Conservation (phyloP, 2,329 filamentous ascomycete genomes). For the Conoideocrella luteorostrata region DNA sequence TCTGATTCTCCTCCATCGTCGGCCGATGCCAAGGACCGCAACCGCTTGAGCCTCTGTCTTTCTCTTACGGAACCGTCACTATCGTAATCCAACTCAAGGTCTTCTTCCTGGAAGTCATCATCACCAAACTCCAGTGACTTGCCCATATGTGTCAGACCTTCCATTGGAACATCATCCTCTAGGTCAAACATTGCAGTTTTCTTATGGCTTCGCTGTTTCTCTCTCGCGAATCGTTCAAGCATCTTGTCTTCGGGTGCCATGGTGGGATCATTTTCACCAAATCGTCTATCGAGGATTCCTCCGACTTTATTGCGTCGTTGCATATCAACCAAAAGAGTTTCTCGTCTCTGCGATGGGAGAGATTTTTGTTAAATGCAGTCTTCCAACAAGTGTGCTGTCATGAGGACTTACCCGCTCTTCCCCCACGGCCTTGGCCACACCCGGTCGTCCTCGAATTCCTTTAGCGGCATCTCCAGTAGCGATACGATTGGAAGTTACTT, state of each 20-base stretch:
- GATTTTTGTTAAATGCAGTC: slow-evolving; percentile 11
- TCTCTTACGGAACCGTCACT: slow-evolving; percentile 50
- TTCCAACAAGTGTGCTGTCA: neutral
- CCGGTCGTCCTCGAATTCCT: slow-evolving; percentile 66
- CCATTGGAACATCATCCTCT: slow-evolving; percentile 61
- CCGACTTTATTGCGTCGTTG: slow-evolving; percentile 85
- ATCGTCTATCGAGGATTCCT: slow-evolving; percentile 85
- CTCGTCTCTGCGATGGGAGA: slow-evolving; percentile 50
- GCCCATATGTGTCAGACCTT: slow-evolving; percentile 75
- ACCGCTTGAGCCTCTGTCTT: slow-evolving; percentile 48
- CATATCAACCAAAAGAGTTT: slow-evolving; percentile 85
- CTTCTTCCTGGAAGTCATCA: slow-evolving; percentile 75
- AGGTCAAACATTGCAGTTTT: slow-evolving; percentile 82
- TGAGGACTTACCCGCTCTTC: slow-evolving; percentile 65
- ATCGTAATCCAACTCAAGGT: slow-evolving; percentile 56
- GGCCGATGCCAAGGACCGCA: slow-evolving; percentile 39
- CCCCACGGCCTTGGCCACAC: slow-evolving; percentile 75
- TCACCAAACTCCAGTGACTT: slow-evolving; percentile 62
- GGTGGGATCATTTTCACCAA: slow-evolving; percentile 89
- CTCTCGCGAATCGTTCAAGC: slow-evolving; percentile 80
- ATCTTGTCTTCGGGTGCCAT: slow-evolving; percentile 93
- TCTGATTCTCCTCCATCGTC: slow-evolving; percentile 40
- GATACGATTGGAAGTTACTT: slow-evolving; percentile 65
- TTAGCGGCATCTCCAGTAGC: slow-evolving; percentile 45
- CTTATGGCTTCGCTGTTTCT: slow-evolving; percentile 74